Conservation (phyloP, 345 rosid species). For the Eucalyptus erythrocorys region DNA sequence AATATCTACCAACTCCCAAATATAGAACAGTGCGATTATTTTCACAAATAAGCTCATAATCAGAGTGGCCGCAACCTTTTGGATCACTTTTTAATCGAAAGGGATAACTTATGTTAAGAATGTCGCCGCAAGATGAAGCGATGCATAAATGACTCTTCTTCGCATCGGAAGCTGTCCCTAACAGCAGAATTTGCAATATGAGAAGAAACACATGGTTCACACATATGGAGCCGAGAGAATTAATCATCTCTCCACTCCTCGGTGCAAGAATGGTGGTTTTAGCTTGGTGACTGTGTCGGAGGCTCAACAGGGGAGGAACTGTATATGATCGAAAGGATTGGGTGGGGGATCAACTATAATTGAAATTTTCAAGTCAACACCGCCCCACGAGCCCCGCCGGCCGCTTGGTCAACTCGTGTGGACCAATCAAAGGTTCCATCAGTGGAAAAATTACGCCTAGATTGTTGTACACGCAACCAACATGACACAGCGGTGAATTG, state of each 20-base stretch:
- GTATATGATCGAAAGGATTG: neutral
- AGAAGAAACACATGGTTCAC: neutral
- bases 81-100: rapidly evolving
- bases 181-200: neutral
- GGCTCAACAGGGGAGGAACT: neutral
- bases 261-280: neutral
- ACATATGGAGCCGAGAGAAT: neutral
- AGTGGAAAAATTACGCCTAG: rapidly evolving
- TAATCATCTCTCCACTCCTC: neutral
- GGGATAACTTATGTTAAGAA: neutral
- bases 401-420: too few relatives aligned
- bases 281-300: neutral
- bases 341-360: neutral
- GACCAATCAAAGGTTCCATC: neutral
- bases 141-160: neutral
- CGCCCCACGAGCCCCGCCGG: too few relatives aligned
- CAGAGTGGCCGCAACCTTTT: rapidly evolving
- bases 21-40: neutral
- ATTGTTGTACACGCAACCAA: neutral
- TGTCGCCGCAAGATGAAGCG: neutral
- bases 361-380: neutral
- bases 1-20: rapidly evolving
- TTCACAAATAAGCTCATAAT: neutral
- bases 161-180: rapidly evolving
- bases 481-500: neutral